phyloP scores from a whole-genome alignment of 2,329 filamentous ascomycete genomes.

The Boeremia lycopersici region DNA sequence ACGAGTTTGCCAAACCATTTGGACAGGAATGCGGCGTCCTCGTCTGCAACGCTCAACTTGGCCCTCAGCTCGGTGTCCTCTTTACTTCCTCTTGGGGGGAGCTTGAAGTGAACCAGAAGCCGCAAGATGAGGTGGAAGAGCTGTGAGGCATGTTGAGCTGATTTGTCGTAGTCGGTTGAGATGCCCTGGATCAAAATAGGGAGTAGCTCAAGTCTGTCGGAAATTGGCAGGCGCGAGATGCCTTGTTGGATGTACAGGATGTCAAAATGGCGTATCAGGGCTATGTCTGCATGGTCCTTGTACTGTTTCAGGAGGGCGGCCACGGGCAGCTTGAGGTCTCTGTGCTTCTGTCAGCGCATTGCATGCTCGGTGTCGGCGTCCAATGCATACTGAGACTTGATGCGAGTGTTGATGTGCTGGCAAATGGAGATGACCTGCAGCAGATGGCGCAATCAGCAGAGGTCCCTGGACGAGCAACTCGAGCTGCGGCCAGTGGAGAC shows the following conservation, averaged over 20 bases:
- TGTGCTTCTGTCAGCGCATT: slow-evolving; percentile 25
- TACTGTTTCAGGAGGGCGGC: slow-evolving; percentile 86
- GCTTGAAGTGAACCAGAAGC: slow-evolving; percentile 70
- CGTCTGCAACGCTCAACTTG: slow-evolving; percentile 69
- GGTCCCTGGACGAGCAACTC: slow-evolving; percentile 6
- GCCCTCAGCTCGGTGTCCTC: slow-evolving; percentile 74
- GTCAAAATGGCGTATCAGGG: slow-evolving; percentile 85
- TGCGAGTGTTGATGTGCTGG: slow-evolving; percentile 72
- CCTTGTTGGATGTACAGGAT: slow-evolving; percentile 89
- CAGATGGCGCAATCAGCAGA: slow-evolving; percentile 41
- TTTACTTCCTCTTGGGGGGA: slow-evolving; percentile 77
- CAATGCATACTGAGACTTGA: slow-evolving; percentile 58
- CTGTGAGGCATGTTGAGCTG: slow-evolving; percentile 62
- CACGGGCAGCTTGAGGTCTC: slow-evolving; percentile 78
- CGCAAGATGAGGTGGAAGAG: slow-evolving; percentile 85
- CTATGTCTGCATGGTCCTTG: slow-evolving; percentile 71
- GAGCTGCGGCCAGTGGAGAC: neutral
- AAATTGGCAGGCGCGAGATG: slow-evolving; percentile 63
- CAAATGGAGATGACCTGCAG: slow-evolving; percentile 68
- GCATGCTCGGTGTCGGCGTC: neutral
- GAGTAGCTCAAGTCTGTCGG: slow-evolving; percentile 74
- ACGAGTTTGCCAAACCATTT: slow-evolving; percentile 79
- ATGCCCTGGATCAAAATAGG: slow-evolving; percentile 73
- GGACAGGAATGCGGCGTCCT: slow-evolving; percentile 76
- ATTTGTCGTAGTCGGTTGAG: slow-evolving; percentile 62